These are phyloP conservation scores for Paramyrothecium roridum DNA, from an alignment of 2,329 filamentous ascomycete species.

Conservation along the genomic window DNA sequence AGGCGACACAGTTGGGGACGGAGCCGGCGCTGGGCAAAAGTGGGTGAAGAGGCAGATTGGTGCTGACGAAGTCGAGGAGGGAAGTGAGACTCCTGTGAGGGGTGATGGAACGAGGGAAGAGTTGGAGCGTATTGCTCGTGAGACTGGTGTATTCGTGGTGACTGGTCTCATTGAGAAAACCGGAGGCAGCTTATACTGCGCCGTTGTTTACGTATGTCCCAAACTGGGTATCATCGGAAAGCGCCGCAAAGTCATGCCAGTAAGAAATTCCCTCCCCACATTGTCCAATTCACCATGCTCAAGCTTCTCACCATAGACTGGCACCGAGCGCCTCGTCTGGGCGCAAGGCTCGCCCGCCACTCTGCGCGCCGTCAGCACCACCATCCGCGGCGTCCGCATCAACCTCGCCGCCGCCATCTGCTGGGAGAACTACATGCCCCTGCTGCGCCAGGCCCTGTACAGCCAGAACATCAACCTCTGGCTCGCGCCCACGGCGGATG, in stretches of 20 bases:
- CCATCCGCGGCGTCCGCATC: constrained; percentile 73
- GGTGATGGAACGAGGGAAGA: constrained; percentile 69
- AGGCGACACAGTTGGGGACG: constrained; percentile 65
- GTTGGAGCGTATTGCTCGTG: constrained; percentile 70
- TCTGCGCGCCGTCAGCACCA: constrained; percentile 74
- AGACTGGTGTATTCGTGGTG: constrained; percentile 79
- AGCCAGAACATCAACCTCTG: constrained; percentile 89
- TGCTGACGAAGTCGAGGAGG: constrained; percentile 6
- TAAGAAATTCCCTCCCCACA: constrained; percentile 32
- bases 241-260: constrained; percentile 87
- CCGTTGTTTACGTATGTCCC: constrained; percentile 79
- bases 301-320: constrained; percentile 51
- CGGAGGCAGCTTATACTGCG: constrained; percentile 82
- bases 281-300: constrained; percentile 1
- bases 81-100: constrained; percentile 34
- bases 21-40: constrained; percentile 65
- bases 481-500: constrained; percentile 86
- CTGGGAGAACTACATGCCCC: constrained; percentile 96
- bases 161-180: constrained; percentile 76
- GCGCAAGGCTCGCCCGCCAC: constrained; percentile 79
- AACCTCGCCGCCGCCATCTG: constrained; percentile 87
- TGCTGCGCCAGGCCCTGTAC: constrained; percentile 80
- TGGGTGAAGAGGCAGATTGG: constrained; percentile 65
- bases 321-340: constrained; percentile 81
- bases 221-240: constrained; percentile 72